Evolutionary conservation across 345 rosid species (phyloP), one percentile per base, ranked within the genome.

Genomic region (Excoecaria agallocha): DNA sequence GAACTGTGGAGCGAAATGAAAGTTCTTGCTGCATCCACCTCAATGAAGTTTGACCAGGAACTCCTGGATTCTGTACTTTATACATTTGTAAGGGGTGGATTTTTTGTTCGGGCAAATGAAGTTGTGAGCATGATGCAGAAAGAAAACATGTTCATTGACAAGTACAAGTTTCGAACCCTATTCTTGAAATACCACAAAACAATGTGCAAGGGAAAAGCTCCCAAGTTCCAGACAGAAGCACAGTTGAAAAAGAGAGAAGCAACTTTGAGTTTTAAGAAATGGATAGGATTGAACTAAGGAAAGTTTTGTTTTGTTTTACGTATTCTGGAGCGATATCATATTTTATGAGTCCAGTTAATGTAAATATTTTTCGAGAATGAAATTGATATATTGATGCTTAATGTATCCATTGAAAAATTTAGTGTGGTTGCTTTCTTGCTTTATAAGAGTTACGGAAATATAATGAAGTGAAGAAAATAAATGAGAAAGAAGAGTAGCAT

Each of bases 1-100:
- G 97, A 93, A 78, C 83, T 91, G 6, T 95, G 99, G 98, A 96
- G 99, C 60, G 96, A 93, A 83, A 91, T 95, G 99, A 95, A 91
- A 79, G 82, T 90, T n/a, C 77, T 89, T 79, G 89, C 90, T 77
- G 80, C 86, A 67, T 66, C 97, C 50, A 81, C 91, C 69, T 73
- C 82, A 16, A 84, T 95, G 88, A 90, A 78, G 74, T 93, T 95
- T 84, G 99, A 95, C 77, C 96, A 95, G 77, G 99, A 95, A 77
- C 84, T 95, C 79, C 86, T 95, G 64, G 99, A 93, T 82, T 86
- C 97, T 35, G 90, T 91, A 41, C 93, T 93, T n/a, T 90, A 93
- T 66, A 86, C 94, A 22, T 95, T 95, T 39, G 98, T 91, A 38
- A 86, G 97, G 77, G 99, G 99, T 37, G 97, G 98, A 35, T 93